Evolutionary conservation across 2,329 filamentous ascomycete species (phyloP).

Genomic region (Fusarium torulosum): DNA sequence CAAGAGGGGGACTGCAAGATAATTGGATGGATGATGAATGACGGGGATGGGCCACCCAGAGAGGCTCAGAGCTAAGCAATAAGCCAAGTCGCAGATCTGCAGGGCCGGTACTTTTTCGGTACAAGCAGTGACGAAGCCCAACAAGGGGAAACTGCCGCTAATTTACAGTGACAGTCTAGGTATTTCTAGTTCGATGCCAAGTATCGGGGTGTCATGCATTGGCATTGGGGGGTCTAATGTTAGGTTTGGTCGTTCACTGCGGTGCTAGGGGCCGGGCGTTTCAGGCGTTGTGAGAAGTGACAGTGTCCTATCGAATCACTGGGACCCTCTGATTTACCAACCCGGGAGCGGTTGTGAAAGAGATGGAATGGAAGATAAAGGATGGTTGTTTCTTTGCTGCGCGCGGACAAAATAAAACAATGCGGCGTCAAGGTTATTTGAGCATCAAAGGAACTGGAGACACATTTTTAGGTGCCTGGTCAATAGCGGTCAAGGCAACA

Average conservation of each 20-base stretch:
- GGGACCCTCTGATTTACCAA: no score
- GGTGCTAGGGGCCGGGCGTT: constrained; percentile 24
- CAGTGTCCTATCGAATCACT: constrained; percentile 37
- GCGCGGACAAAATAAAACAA: constrained; percentile 12
- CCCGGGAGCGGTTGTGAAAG: no score
- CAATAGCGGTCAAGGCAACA: background rate
- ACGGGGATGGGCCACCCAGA: background rate
- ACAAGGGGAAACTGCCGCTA: constrained; percentile 10
- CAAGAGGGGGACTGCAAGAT: constrained; percentile 1
- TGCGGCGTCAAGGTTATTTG: constrained; percentile 21
- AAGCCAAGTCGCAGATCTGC: constrained; percentile 48
- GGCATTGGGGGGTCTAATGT: background rate
- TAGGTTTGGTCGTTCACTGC: background rate
- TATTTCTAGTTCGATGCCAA: constrained; percentile 23
- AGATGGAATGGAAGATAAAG: no score
- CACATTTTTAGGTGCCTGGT: background rate
- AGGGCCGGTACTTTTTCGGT: constrained; percentile 33
- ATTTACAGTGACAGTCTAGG: constrained; percentile 12
- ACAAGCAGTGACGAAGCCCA: constrained; percentile 4
- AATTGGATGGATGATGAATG: constrained; percentile 1
- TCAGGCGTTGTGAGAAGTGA: constrained; percentile 35
- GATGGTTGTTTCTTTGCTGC: constrained; percentile 16
- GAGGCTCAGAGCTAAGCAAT: constrained; percentile 42
- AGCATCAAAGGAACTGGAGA: background rate
- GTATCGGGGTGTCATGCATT: constrained; percentile 29